Evolutionary conservation across 768 basidiomycete genomes (phyloP), one percentile per base, ranked within the genome.

Genomic region (Floccularia luteovirens): DNA sequence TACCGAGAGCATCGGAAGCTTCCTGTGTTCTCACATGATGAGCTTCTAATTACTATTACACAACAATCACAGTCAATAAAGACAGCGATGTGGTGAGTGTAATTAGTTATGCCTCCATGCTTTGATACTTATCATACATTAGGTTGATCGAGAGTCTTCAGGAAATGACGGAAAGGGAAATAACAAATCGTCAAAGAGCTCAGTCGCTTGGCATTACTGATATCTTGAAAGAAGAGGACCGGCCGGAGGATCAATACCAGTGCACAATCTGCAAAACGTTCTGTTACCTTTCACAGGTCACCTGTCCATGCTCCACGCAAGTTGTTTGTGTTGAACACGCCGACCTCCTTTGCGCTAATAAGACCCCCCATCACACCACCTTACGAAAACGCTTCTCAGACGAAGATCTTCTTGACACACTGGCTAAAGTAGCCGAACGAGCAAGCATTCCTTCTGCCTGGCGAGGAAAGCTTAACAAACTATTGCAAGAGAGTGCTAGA

Each of bases 1-100:
- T 98, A 99, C 59, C 80, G 89, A 51, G 81, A 89, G 47, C 85
- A 96, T 60, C 66, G 79, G 59, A 98, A 98, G 58, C 70, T 88
- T 28, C 96, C 96, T 3, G 96, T 99, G 3, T 99, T 99, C 63
- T 97, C 92, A 23, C 96, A 99, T 58, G 91, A 98, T 52, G 96
- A 98, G 62, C 74, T 98, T 19, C 74, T 99, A 48, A 77, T 97
- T 56, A 94, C 94, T n/a, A 93, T 98, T 55, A 91, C 89, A n/a
- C 82, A 90, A 52, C 90, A 94, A 59, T 92, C 91, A 2, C 77
- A 83, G 39, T 84, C 84, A 13, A 93, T 96, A 53, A 83, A 88
- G 58, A 94, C 92, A 24, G 89, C 94, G 2, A 68, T 88, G 52
- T 98, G 96, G 94, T 93, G 57, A 47, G 81, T 64, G 16, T 8